phyloP scores from a whole-genome alignment of 106 monocot species.

The Dactylorhiza incarnata region DNA sequence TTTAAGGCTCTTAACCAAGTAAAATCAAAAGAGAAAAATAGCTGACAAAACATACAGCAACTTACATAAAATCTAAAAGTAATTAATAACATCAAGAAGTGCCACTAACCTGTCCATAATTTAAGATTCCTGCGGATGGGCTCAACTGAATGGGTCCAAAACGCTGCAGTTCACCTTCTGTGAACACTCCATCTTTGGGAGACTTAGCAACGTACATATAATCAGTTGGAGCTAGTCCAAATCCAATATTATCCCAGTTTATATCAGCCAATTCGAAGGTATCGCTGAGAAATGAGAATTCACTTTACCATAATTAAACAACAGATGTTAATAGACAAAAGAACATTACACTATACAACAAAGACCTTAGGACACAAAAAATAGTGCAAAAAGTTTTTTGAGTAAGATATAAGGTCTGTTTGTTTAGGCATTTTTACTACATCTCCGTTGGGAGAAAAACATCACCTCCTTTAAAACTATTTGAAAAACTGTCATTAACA shows the following conservation, averaged over 20 bases:
- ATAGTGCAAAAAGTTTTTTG: background rate
- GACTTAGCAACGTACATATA: constrained; percentile 81
- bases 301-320: constrained; percentile 1
- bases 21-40: background rate
- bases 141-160: constrained; percentile 69
- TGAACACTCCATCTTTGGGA: constrained; percentile 38
- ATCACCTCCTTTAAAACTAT: no score
- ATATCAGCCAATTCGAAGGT: constrained; percentile 36
- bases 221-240: constrained; percentile 68
- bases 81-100: background rate
- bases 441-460: background rate
- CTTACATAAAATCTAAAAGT: background rate
- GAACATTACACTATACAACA: background rate
- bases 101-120: constrained; percentile 54
- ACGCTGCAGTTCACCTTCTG: constrained; percentile 45
- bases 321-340: background rate
- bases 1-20: background rate
- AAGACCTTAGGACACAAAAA: background rate
- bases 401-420: no score
- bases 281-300: constrained; percentile 22
- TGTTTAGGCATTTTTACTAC: no score
- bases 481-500: background rate
- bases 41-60: background rate
- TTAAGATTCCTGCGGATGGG: constrained; percentile 56
- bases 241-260: constrained; percentile 82